Evolutionary conservation across 2,329 filamentous ascomycete species (phyloP).

Genomic region (Nannizziopsis arthrosporioides): DNA sequence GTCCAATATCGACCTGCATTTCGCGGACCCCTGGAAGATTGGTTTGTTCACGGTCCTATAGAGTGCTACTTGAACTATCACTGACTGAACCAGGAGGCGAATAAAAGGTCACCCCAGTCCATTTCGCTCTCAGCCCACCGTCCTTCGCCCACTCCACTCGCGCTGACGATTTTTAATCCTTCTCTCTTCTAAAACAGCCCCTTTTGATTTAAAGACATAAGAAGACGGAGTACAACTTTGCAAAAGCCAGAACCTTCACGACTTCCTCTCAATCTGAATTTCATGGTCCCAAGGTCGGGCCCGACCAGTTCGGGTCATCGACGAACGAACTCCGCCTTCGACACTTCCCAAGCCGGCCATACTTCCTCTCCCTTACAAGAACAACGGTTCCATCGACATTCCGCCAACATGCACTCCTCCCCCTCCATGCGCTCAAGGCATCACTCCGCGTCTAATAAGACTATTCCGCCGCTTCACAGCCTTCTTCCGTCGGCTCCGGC

Average conservation of each 20-base stretch:
- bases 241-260: too few species aligned
- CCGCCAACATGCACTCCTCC: slow-evolving; percentile 10
- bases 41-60: background rate
- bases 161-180: slow-evolving; percentile 1
- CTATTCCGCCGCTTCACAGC: slow-evolving; percentile 37
- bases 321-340: slow-evolving; percentile 17
- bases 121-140: background rate
- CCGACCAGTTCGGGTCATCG: slow-evolving; percentile 18
- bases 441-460: slow-evolving; percentile 42
- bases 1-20: slow-evolving; percentile 4
- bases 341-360: slow-evolving; percentile 2
- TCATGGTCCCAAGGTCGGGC: slow-evolving; percentile 14
- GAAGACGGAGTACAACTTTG: too few species aligned
- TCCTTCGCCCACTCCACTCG: slow-evolving; percentile 1
- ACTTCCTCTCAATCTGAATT: background rate
- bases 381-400: slow-evolving; percentile 4
- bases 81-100: slow-evolving; percentile 10
- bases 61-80: background rate
- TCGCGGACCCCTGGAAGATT: background rate
- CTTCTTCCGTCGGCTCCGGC: slow-evolving; percentile 54
- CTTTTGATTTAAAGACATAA: too few species aligned
- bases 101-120: slow-evolving; percentile 1
- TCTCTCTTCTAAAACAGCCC: too few species aligned
- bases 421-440: slow-evolving; percentile 20
- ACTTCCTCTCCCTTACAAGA: background rate